Conservation (phyloP, 495 filamentous ascomycete species). For the Baudoinia panamericana region DNA sequence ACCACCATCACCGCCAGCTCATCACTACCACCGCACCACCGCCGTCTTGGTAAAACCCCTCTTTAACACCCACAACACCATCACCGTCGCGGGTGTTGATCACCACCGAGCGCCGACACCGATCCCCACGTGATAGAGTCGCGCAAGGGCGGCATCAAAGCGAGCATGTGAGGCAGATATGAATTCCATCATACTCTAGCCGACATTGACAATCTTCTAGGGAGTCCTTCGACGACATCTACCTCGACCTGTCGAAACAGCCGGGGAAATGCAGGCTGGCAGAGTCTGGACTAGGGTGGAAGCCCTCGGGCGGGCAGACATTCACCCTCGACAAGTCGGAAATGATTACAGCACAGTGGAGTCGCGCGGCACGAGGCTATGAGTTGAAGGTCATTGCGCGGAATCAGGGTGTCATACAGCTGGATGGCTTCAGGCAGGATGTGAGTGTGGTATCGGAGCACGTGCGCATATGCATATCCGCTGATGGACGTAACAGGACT, state of each 20-base stretch:
- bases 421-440: conserved; percentile 91
- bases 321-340: conserved; percentile 80
- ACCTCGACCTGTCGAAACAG: conserved; percentile 83
- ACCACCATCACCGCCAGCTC: no score
- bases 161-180: no score
- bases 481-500: conserved; percentile 54
- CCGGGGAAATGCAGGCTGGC: conserved; percentile 85
- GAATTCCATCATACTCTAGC: no score
- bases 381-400: conserved; percentile 83
- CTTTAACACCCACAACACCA: no score
- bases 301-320: conserved; percentile 68
- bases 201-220: no score
- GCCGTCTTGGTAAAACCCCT: no score
- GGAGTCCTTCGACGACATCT: conserved; percentile 94
- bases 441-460: conserved; percentile 39
- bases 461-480: no score
- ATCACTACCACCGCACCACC: no score
- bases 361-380: conserved; percentile 77
- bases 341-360: conserved; percentile 83
- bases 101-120: no score
- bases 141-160: no score
- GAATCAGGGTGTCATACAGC: conserved; percentile 71
- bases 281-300: conserved; percentile 89
- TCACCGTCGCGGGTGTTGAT: no score
- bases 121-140: no score